Base-by-base conservation (phyloP, 495 filamentous ascomycete genomes). In the Jackrogersella minutella region DNA sequence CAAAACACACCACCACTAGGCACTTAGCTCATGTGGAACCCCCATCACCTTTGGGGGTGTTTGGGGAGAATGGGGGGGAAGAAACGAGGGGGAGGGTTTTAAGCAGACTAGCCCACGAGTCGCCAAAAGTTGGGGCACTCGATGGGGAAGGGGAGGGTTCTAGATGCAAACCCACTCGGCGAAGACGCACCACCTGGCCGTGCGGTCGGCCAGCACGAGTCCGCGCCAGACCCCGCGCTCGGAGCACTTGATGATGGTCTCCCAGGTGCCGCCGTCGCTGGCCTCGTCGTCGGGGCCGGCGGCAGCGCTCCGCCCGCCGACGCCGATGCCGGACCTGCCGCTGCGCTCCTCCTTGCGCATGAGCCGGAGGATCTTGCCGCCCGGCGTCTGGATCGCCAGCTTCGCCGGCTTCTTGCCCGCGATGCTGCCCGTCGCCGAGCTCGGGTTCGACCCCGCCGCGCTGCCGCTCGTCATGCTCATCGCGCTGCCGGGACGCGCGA, bases 111-210 rank as follows among this genome's bases (percentile, higher is more conserved):
- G 44, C 1, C 24, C 17, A 16, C 10, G 14, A 36, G 33, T n/a
- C 8, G 3, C n/a, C n/a, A 7, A 11, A 17, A 49, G 44, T 10
- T 49, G 44, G 44, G 24, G 22, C n/a, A n/a, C n/a, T n/a, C n/a
- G 44, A 24, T 14, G 44, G 24, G 13, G 24, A 49, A 8, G n/a
- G 24, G n/a, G 21, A 17, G 31, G 17, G 6, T 19, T 36, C 49
- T 43, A 66, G 24, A 66, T 62, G 66, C 84, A 86, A 62, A 91
- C 87, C 95, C 95, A 99, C 80, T 99, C 95, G 24, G 90, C 94
- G 81, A 97, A 99, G 19, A 99, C 95, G 78, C 96, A 98, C 95
- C 95, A 99, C 63, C 95, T 83, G 7, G 94, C 96, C 62, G 91
- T 97, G 54, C 95, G 85, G 81, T 99, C 95, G 10, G 95, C 95